Conservation (phyloP, 345 rosid genomes). For the Acer campestre region DNA sequence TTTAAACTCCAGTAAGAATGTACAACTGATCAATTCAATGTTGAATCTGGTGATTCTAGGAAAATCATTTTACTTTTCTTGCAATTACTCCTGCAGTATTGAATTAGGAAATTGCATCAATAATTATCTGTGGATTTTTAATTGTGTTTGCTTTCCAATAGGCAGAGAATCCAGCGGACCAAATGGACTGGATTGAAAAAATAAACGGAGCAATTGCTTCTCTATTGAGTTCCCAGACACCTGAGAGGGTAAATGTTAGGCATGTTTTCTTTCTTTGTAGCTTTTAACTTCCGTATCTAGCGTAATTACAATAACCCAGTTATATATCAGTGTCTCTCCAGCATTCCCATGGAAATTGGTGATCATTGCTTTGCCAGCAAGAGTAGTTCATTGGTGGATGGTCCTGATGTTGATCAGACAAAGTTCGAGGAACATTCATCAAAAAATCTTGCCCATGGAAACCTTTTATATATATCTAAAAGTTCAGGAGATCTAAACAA, state of each 20-base stretch:
- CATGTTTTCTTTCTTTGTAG: not conserved
- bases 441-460: slow-evolving; percentile 39
- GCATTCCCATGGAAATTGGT: slow-evolving; percentile 36
- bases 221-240: slow-evolving; percentile 60
- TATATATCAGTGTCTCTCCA: slow-evolving; percentile 50
- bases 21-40: slow-evolving; percentile 1
- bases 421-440: slow-evolving; percentile 38
- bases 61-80: not conserved
- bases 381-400: slow-evolving; percentile 45
- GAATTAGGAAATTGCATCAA: slow-evolving; percentile 6
- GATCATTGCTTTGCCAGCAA: slow-evolving; percentile 51
- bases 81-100: not conserved
- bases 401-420: slow-evolving; percentile 44
- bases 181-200: slow-evolving; percentile 86
- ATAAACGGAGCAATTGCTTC: slow-evolving; percentile 79
- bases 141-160: slow-evolving; percentile 29
- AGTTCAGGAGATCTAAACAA: slow-evolving; percentile 46
- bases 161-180: slow-evolving; percentile 85
- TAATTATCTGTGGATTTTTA: slow-evolving; percentile 3
- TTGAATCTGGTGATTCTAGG: not conserved
- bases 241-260: slow-evolving; percentile 50
- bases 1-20: slow-evolving; percentile 16
- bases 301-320: slow-evolving; percentile 20
- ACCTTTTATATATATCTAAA: slow-evolving; percentile 43
- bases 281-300: not conserved